Evolutionary conservation across 2,329 filamentous ascomycete genomes (phyloP), one percentile per base, ranked within the genome.

Genomic region (Scedosporium dehoogii): DNA sequence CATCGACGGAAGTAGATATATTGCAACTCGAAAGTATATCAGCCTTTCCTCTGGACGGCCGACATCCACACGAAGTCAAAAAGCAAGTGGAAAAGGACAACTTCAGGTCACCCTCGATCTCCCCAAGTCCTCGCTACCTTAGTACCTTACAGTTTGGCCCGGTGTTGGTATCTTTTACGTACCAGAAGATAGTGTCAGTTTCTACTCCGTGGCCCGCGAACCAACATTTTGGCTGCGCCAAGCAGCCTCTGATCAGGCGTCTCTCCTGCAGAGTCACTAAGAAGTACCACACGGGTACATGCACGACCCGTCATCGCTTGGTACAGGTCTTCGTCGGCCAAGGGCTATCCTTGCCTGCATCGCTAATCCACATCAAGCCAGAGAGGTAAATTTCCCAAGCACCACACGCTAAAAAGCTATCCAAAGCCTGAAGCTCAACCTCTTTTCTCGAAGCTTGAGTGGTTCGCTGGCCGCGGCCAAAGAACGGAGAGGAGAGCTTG

Each of bases 361-460:
- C 51, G 51, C 51, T 55, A 29, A 55, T 55, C 51, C 51, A 23
- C 51, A 55, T 55, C 51, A 16, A 55, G 51, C 51, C 51, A 55
- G 51, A 55, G 51, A 55, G 51, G 51, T 55, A 55, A 55, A 55
- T 55, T 55, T 25, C 44, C 51, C 51, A 55, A 55, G 23, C 51
- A 23, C 51, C 51, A 2, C 6, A 18, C 18, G 6, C 21, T 18
- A 23, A 55, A 23, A 18, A 55, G 18, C 51, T 23, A 16, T 6
- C 18, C 18, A 55, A 27, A 23, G 18, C 51, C 51, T 23, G 51
- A 55, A 55, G 51, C 18, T 55, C 51, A 55, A 55, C 51, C 51
- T 23, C 51, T 55, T 55, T 55, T 27, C 51, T 55, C 12, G 51
- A 55, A 29, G 51, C 51, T 55, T 55, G 51, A 55, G 51, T 55